phyloP scores from a whole-genome alignment of 2,329 filamentous ascomycete genomes.

The Sarocladium oryzae region DNA sequence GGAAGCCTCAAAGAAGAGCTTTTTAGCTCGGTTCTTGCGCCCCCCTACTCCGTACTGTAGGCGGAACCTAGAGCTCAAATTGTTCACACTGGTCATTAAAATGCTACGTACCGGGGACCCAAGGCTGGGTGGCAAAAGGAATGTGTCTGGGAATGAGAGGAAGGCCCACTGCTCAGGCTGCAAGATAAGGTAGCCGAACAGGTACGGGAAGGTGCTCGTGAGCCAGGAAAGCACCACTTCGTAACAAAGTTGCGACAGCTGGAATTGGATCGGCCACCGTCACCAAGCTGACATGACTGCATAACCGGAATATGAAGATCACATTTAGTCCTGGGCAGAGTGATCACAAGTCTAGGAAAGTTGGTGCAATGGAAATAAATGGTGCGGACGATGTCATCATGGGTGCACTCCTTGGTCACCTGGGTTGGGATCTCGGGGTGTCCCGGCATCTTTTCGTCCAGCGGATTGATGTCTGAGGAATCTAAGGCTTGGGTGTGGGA shows the following conservation, averaged over 20 bases:
- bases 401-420: background rate
- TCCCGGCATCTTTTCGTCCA: slow-evolving; percentile 9
- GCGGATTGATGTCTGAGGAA: background rate
- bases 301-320: too few relatives aligned
- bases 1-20: slow-evolving; percentile 2
- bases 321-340: too few relatives aligned
- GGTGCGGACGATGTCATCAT: background rate
- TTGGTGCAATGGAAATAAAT: too few relatives aligned
- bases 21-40: slow-evolving; percentile 10
- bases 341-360: background rate
- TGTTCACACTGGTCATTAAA: background rate
- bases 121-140: slow-evolving; percentile 5
- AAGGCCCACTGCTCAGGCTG: background rate
- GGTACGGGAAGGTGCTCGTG: too few relatives aligned
- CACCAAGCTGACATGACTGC: too few relatives aligned
- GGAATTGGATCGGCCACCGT: background rate
- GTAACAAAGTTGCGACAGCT: background rate
- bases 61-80: slow-evolving; percentile 1
- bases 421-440: slow-evolving; percentile 7
- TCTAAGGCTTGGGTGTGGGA: background rate
- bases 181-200: slow-evolving; percentile 3
- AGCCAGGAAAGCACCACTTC: background rate
- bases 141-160: slow-evolving; percentile 7
- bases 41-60: slow-evolving; percentile 7
- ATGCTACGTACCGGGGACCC: background rate